Percentiles rank a stretch among this genome's conserved stretches.
phyloP scores from a whole-genome alignment of 257 asterid genomes.

The Primulina huaijiensis region DNA sequence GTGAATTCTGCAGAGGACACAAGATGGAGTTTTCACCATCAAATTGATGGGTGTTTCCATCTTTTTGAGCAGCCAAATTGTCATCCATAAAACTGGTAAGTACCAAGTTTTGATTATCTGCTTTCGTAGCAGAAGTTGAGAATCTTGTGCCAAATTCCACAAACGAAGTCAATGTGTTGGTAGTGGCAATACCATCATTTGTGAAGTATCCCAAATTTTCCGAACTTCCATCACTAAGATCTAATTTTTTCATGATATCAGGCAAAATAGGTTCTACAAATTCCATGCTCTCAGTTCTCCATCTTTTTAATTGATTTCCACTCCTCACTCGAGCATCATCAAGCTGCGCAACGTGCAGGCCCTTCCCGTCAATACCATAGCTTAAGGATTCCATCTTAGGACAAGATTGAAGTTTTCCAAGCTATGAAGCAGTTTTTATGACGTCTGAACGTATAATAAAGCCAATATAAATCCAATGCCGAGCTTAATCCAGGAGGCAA shows the following conservation, averaged over 20 bases:
- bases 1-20: constrained; percentile 33
- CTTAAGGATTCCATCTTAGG: neutral
- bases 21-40: constrained; percentile 23
- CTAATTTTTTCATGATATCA: neutral
- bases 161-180: neutral
- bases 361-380: neutral
- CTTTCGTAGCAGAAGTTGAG: neutral
- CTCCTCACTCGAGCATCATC: neutral
- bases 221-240: neutral
- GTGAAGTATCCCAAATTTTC: neutral
- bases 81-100: neutral
- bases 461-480: neutral
- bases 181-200: neutral
- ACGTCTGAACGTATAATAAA: neutral
- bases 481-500: neutral
- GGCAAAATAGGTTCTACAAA: neutral
- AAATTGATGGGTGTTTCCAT: constrained; percentile 20
- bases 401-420: neutral
- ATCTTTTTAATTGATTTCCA: neutral
- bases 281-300: neutral
- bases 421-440: neutral
- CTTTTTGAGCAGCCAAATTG: constrained; percentile 18
- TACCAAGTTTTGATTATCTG: neutral
- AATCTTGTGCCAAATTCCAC: neutral
- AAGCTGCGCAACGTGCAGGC: neutral